A percentile compares a stretch with the other conserved stretches of the same genome.
These are phyloP conservation scores for Apiospora rasikravindrae DNA, from an alignment of 2,329 filamentous ascomycete species.

Conservation along the genomic window DNA sequence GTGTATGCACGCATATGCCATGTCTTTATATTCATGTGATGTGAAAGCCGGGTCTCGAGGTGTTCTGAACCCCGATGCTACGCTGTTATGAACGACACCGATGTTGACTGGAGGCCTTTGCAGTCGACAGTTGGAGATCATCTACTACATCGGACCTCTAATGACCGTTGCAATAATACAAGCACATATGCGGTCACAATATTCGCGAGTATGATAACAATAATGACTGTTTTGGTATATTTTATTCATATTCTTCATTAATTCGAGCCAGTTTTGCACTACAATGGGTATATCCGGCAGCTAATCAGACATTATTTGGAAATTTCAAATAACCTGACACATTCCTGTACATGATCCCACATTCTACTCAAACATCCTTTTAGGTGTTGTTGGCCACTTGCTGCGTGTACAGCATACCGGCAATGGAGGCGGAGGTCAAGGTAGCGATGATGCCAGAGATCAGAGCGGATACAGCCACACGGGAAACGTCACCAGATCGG, in stretches of 20 bases:
- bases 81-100: background rate
- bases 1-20: background rate
- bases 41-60: background rate
- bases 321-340: background rate
- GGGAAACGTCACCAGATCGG: conserved; percentile 75
- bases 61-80: background rate
- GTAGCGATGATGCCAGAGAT: conserved; percentile 80
- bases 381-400: conserved; percentile 3
- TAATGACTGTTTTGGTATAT: background rate
- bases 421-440: conserved; percentile 77
- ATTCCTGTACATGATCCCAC: background rate
- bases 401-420: conserved; percentile 71
- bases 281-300: background rate
- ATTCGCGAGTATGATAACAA: background rate
- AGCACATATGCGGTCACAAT: background rate
- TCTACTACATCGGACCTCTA: background rate
- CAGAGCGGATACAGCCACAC: conserved; percentile 77
- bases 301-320: background rate
- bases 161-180: background rate
- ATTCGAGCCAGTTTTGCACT: background rate
- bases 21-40: background rate
- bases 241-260: conserved; percentile 1
- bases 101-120: background rate
- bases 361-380: no score
- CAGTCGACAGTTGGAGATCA: background rate